Conservation (phyloP, 2,329 filamentous ascomycete genomes). For the Epichloe scottii region DNA sequence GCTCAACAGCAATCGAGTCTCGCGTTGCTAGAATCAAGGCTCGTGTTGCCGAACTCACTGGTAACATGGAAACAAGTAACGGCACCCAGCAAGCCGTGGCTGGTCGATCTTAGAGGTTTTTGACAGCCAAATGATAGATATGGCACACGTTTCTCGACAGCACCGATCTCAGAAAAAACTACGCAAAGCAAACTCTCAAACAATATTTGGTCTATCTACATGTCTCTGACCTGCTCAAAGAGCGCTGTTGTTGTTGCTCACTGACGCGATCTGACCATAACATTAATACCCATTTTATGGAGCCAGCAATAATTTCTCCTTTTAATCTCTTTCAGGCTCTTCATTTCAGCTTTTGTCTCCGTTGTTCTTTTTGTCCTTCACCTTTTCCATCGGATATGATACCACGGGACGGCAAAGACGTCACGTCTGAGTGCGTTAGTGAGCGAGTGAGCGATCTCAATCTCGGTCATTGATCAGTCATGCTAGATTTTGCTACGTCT, state of each 20-base stretch:
- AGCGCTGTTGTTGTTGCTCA: neutral
- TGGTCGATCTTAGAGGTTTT: slow-evolving; percentile 12
- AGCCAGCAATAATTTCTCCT: slow-evolving; percentile 1
- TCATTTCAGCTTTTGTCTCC: slow-evolving; percentile 7
- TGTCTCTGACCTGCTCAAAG: neutral
- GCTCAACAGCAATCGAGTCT: slow-evolving; percentile 71
- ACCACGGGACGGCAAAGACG: slow-evolving; percentile 12
- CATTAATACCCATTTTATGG: neutral
- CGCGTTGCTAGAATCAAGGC: slow-evolving; percentile 97
- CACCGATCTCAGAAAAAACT: neutral
- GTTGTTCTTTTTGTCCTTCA: slow-evolving; percentile 3
- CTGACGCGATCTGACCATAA: neutral
- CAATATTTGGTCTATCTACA: neutral
- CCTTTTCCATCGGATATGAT: slow-evolving; percentile 13
- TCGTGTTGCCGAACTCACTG: slow-evolving; percentile 85
- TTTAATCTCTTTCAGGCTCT: slow-evolving; percentile 1
- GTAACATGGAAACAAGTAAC: slow-evolving; percentile 55
- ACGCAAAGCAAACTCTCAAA: neutral
- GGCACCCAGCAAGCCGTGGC: slow-evolving; percentile 19
- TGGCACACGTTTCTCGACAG: neutral
- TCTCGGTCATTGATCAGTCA: slow-evolving; percentile 6
- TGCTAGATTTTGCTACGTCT: slow-evolving; percentile 7
- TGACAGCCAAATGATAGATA: slow-evolving; percentile 2
- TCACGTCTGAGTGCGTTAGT: slow-evolving; percentile 1
- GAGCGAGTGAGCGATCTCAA: slow-evolving; percentile 1